These are phyloP conservation scores for Botrytis sinoallii DNA, from an alignment of 2,329 filamentous ascomycete genomes.

Conservation along the genomic window DNA sequence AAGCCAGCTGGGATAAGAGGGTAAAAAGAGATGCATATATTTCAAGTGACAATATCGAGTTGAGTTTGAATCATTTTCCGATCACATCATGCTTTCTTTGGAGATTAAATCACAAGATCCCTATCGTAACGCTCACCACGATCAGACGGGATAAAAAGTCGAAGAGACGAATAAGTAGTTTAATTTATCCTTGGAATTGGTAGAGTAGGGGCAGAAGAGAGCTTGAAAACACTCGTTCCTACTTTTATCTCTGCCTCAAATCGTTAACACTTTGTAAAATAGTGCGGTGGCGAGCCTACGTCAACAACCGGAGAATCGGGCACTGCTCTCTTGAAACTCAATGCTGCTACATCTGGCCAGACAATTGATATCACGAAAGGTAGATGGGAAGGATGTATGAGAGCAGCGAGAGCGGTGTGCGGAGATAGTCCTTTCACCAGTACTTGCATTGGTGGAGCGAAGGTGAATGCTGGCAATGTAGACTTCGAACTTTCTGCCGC, in stretches of 20 bases:
- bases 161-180: not conserved
- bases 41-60: not conserved
- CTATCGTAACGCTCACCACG: not conserved
- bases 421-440: conserved; percentile 26
- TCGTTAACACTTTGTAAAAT: conserved; percentile 17
- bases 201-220: not conserved
- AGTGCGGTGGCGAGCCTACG: conserved; percentile 46
- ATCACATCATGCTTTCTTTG: no score
- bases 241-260: not conserved
- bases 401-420: conserved; percentile 43
- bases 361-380: conserved; percentile 53
- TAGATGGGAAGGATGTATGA: conserved; percentile 53
- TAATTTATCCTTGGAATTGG: not conserved
- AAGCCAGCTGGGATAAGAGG: not conserved
- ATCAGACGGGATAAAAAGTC: not conserved
- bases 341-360: conserved; percentile 42
- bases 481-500: conserved; percentile 20
- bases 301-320: conserved; percentile 47
- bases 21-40: not conserved
- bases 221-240: not conserved
- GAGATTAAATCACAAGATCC: not conserved
- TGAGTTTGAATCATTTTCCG: not conserved
- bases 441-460: conserved; percentile 32
- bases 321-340: conserved; percentile 48
- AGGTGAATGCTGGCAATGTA: conserved; percentile 26